Conservation (phyloP, 148 eudicot species). For the Arbutus unedo region DNA sequence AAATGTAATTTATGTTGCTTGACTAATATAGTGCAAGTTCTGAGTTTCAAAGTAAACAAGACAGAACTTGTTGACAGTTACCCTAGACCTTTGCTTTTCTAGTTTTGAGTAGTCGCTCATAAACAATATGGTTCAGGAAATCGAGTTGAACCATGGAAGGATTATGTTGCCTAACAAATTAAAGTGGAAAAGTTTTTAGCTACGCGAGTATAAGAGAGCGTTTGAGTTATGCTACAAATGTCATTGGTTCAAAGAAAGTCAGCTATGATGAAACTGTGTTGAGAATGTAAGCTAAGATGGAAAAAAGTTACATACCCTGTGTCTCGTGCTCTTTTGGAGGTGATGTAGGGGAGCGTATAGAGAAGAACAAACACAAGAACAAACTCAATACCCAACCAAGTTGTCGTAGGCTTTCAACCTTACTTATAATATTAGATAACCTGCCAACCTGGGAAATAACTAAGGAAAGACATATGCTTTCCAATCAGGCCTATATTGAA, state of each 20-base stretch:
- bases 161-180: not conserved
- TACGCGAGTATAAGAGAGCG: not conserved
- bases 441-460: not conserved
- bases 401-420: not conserved
- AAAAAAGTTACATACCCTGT: too few relatives aligned
- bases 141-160: not conserved
- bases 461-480: not conserved
- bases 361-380: not conserved
- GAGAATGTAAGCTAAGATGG: not conserved
- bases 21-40: not conserved
- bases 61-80: not conserved
- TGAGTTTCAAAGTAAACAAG: not conserved
- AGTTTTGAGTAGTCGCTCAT: not conserved
- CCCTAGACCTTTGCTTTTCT: not conserved
- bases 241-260: not conserved
- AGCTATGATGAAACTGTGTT: not conserved
- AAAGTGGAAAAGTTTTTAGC: not conserved
- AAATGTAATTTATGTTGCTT: not conserved
- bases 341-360: not conserved
- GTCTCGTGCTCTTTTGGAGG: not conserved
- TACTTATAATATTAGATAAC: not conserved
- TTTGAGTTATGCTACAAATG: not conserved
- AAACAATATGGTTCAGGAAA: not conserved
- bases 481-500: not conserved
- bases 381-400: not conserved